These are phyloP conservation scores for Paramecium tetraurelia DNA, from an alignment of 73 alveolate genomes.

Conservation along the genomic window DNA sequence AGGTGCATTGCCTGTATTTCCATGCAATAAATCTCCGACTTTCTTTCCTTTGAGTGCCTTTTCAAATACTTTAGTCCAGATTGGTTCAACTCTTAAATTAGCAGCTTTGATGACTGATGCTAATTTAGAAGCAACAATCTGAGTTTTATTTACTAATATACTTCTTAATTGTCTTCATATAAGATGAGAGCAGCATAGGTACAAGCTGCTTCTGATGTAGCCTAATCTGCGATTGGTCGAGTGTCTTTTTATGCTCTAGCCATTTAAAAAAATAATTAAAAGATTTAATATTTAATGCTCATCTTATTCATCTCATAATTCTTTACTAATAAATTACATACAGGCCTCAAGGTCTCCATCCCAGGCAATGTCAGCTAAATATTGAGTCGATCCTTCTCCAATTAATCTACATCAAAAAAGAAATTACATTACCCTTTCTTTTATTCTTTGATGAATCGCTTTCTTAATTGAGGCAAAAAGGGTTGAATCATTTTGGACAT, in stretches of 20 bases:
- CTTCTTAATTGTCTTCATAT: constrained; percentile 32
- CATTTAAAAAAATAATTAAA: constrained; percentile 20
- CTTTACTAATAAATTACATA: neutral
- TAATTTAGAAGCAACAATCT: constrained; percentile 73
- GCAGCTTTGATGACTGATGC: constrained; percentile 80
- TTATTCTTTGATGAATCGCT: neutral
- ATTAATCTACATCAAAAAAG: neutral
- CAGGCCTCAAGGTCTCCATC: neutral
- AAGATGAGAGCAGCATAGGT: constrained; percentile 34
- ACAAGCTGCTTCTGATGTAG: neutral
- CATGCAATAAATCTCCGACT: constrained; percentile 73
- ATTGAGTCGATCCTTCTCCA: neutral
- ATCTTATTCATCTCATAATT: neutral
- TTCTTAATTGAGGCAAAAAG: neutral
- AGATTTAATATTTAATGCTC: neutral
- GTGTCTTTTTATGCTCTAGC: constrained; percentile 34
- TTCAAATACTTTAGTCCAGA: constrained; percentile 90
- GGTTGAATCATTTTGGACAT: neutral
- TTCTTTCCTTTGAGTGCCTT: constrained; percentile 82
- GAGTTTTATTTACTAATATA: neutral
- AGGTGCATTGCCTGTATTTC: constrained; percentile 81
- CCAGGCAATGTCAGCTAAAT: neutral
- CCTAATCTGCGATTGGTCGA: constrained; percentile 18
- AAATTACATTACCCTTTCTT: neutral
- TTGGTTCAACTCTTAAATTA: constrained; percentile 86